phyloP scores from a whole-genome alignment of 2,329 filamentous ascomycete species.

The Sphaceloma murrayae region DNA sequence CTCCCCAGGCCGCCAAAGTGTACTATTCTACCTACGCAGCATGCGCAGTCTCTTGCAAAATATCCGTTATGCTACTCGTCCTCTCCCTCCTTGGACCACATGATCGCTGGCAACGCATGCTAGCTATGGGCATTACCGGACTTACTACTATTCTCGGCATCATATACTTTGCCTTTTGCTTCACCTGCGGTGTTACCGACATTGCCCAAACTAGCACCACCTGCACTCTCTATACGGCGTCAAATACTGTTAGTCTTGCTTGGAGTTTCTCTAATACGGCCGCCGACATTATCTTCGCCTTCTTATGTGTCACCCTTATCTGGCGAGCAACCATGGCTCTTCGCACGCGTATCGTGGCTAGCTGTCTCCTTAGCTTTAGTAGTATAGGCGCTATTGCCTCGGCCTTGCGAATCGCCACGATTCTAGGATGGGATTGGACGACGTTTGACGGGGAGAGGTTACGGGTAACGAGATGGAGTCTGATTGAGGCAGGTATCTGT shows the following conservation, averaged over 20 bases:
- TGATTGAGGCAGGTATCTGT: slow-evolving; percentile 21
- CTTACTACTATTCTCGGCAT: background rate
- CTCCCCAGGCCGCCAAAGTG: background rate
- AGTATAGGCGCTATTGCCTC: background rate
- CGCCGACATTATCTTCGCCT: slow-evolving; percentile 4
- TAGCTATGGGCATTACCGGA: background rate
- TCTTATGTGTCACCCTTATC: slow-evolving; percentile 10
- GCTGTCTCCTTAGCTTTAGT: background rate
- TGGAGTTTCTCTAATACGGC: background rate
- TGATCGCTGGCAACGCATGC: slow-evolving; percentile 1
- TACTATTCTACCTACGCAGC: slow-evolving; percentile 7
- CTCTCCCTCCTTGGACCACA: background rate
- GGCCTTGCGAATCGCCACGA: background rate
- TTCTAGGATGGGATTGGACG: background rate
- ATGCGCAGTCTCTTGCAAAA: slow-evolving; percentile 9
- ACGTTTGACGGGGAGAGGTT: slow-evolving; percentile 3
- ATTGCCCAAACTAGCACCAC: background rate
- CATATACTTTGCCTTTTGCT: background rate
- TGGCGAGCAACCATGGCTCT: slow-evolving; percentile 4
- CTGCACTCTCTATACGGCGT: background rate
- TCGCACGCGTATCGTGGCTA: background rate
- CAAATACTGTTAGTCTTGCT: slow-evolving; percentile 2
- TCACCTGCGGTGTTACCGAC: slow-evolving; percentile 5
- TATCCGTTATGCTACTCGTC: slow-evolving; percentile 3
- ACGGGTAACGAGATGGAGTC: slow-evolving; percentile 18